Percentiles rank a stretch among this genome's conserved stretches.
Evolutionary conservation across 2,329 filamentous ascomycete genomes (phyloP).

Genomic region (Fonsecaea nubica): DNA sequence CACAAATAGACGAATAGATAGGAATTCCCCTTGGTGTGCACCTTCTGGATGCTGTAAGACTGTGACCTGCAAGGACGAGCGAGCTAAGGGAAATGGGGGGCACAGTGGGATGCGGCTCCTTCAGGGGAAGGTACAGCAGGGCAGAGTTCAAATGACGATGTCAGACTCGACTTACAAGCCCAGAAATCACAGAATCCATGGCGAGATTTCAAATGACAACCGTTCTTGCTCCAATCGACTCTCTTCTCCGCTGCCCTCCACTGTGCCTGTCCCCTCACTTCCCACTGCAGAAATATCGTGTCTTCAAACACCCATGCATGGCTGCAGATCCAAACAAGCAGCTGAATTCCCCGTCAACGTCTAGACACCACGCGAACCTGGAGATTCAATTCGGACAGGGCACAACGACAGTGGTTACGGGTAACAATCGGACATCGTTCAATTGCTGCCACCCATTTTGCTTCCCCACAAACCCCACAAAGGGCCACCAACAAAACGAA

Average conservation of each 20-base stretch:
- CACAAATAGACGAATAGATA: not conserved
- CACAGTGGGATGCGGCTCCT: too few relatives aligned
- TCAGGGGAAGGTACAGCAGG: not conserved
- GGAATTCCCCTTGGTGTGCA: not conserved
- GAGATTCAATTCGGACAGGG: not conserved
- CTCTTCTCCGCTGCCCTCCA: not conserved
- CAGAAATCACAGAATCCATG: not conserved
- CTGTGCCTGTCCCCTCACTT: not conserved
- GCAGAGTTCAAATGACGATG: not conserved
- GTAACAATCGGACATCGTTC: not conserved
- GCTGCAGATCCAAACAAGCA: not conserved
- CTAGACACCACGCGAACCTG: not conserved
- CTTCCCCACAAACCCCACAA: slow-evolving; percentile 2
- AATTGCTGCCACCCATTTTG: not conserved
- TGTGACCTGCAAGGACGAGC: not conserved
- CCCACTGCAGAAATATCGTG: not conserved
- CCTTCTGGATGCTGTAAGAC: not conserved
- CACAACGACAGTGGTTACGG: not conserved
- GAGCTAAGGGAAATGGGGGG: too few relatives aligned
- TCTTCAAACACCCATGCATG: not conserved
- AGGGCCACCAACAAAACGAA: not conserved
- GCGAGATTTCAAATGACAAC: not conserved
- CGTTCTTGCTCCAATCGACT: not conserved
- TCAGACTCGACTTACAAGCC: not conserved
- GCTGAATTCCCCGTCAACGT: not conserved